Conservation (phyloP, 345 rosid genomes). For the Rhizophora mangle region DNA sequence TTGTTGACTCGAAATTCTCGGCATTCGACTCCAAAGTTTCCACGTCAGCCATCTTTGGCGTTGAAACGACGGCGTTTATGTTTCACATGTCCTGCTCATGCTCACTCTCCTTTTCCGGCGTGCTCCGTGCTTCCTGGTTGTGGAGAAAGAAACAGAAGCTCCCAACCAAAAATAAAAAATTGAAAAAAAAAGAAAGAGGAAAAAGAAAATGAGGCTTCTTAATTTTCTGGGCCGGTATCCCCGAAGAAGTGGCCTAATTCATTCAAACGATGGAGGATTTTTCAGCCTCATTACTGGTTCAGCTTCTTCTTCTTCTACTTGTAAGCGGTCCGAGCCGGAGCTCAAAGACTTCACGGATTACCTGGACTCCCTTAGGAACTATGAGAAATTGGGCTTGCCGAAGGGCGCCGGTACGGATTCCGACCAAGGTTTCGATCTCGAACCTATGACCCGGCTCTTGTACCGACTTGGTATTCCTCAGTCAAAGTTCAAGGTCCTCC, state of each 20-base stretch:
- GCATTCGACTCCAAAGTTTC: no score
- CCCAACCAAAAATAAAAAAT: not conserved
- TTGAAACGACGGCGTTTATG: no score
- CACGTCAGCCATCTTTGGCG: no score
- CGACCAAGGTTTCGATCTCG: conserved; percentile 75
- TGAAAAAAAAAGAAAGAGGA: not conserved
- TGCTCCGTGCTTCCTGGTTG: no score
- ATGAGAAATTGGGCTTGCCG: conserved; percentile 78
- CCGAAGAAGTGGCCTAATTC: not conserved
- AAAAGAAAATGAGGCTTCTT: conserved; percentile 18
- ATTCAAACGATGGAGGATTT: not conserved
- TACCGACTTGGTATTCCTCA: conserved; percentile 74
- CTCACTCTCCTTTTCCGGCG: no score
- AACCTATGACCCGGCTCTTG: conserved; percentile 76
- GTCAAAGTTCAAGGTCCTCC: conserved; percentile 58
- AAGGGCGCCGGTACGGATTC: conserved; percentile 90
- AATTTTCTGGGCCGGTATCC: conserved; percentile 14
- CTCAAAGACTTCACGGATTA: conserved; percentile 53
- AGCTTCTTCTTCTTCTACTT: conserved; percentile 13
- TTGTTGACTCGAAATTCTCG: no score
- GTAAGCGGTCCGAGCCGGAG: conserved; percentile 36
- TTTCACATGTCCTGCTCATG: not conserved
- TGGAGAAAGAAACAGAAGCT: not conserved
- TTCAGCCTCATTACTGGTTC: not conserved
- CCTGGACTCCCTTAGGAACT: conserved; percentile 78